Base-by-base conservation (phyloP, 805 yeast genomes). In the Starmerella sirachaensis region DNA sequence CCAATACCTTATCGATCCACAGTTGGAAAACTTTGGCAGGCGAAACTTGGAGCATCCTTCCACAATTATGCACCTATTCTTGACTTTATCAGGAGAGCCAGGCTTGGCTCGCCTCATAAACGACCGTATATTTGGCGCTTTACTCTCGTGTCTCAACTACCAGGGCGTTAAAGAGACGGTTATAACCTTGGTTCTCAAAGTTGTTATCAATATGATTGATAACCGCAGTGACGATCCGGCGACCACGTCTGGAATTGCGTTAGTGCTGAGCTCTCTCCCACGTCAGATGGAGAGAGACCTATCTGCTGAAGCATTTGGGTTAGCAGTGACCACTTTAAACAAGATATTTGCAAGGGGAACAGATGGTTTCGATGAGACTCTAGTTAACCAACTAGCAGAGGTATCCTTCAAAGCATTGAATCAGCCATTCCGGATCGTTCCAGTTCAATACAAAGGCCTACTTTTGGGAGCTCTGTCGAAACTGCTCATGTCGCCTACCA, bases 31-130 rank as follows among this genome's bases (percentile, higher is more conserved):
- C 10, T 88, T 88, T 57, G 78, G 78, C 3, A 68, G 61, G 28
- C 94, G 80, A 50, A 91, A 88, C 55, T 62, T 78, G 22, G 93
- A 84, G 53, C 84, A 79, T 50, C 77, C 88, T 0, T 84, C 96
- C 0, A 69, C 93, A 0, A 55, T 88, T 30, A 61, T 86, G 71
- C 71, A 65, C 39, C 54, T 84, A 8, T 69, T 88, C 50, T 58
- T 72, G 6, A 60, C 69, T 7, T 70, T 93, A 75, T 62, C 79
- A 33, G 53, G 64, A 4, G 54, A 59, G 22, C 60, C 63, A 5
- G 60, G 62, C 17, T 63, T 77, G 26, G 60, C 83, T 30, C 66
- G 66, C 38, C 58, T 65, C 38, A 79, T 80, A 45, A 68, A 77
- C 31, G 64, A 59, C 35, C 63, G 69, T 2, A 70, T 84, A 6